phyloP scores from a whole-genome alignment of 73 alveolate genomes.

The Tetrahymena thermophila region DNA sequence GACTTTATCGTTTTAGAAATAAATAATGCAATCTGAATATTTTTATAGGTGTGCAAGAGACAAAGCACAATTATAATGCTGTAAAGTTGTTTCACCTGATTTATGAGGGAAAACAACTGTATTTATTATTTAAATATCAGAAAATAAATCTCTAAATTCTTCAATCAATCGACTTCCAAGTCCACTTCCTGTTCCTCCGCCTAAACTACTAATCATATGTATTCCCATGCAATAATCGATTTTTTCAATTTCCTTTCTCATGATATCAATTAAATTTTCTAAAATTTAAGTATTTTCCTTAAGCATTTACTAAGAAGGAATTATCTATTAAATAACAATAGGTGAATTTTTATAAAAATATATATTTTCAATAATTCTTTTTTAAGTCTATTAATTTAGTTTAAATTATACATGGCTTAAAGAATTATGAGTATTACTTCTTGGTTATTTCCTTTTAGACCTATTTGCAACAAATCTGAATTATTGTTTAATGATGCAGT shows the following conservation, averaged over 20 bases:
- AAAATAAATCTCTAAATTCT: slow-evolving; percentile 80
- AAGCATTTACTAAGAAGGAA: slow-evolving; percentile 4
- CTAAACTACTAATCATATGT: slow-evolving; percentile 75
- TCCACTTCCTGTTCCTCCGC: slow-evolving; percentile 99
- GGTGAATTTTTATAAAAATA: background rate
- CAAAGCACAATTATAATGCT: slow-evolving; percentile 72
- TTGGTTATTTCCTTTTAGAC: background rate
- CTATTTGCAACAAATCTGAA: background rate
- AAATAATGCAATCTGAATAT: slow-evolving; percentile 64
- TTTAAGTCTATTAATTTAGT: background rate
- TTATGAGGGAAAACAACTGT: slow-evolving; percentile 82
- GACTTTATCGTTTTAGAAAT: slow-evolving; percentile 61
- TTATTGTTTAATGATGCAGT: background rate
- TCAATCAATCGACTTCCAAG: slow-evolving; percentile 93
- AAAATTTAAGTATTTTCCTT: slow-evolving; percentile 42
- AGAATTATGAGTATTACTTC: background rate
- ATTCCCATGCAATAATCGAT: slow-evolving; percentile 87
- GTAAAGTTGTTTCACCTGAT: slow-evolving; percentile 83
- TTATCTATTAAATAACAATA: background rate
- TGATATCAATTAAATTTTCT: slow-evolving; percentile 74
- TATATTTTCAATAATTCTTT: background rate
- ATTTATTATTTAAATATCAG: slow-evolving; percentile 74
- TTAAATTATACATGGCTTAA: background rate
- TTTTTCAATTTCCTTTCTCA: slow-evolving; percentile 87
- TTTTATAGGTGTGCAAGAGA: slow-evolving; percentile 63